These are phyloP conservation scores for Afroboletus lepidellus DNA, from an alignment of 1,284 basidiomycete genomes.

Conservation along the genomic window DNA sequence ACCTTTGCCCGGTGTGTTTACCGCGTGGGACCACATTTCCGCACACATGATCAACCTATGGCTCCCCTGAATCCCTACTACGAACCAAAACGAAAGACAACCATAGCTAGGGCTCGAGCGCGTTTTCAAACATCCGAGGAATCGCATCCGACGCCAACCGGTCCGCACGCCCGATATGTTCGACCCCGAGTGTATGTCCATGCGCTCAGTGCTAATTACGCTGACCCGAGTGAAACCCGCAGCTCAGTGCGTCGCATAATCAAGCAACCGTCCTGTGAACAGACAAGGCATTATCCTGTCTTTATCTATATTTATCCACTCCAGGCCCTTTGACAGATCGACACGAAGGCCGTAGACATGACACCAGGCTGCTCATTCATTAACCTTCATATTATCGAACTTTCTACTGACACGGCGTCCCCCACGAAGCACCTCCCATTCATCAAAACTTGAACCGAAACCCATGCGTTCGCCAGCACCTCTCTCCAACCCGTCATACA, in stretches of 20 bases:
- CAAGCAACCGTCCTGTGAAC: neutral
- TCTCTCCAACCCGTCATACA: neutral
- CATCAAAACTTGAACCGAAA: slow-evolving; percentile 2
- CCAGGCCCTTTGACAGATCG: neutral
- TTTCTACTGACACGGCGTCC: neutral
- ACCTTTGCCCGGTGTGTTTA: slow-evolving; percentile 12
- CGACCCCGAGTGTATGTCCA: slow-evolving; percentile 26
- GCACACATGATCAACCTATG: neutral
- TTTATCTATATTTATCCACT: neutral
- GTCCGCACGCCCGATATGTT: slow-evolving; percentile 6
- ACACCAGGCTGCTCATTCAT: neutral
- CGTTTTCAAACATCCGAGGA: neutral
- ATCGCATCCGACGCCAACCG: slow-evolving; percentile 22
- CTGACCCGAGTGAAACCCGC: neutral
- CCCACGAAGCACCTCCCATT: neutral
- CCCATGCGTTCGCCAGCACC: neutral
- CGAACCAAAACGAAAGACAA: too few species aligned
- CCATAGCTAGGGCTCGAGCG: neutral
- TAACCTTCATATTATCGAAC: neutral
- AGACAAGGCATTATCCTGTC: neutral
- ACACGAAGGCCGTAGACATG: neutral
- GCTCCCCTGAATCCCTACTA: neutral
- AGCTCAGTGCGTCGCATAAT: neutral
- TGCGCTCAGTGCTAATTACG: neutral
- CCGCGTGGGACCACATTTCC: slow-evolving; percentile 7